Conservation (phyloP, 345 rosid species). For the Eucalyptus virginea region DNA sequence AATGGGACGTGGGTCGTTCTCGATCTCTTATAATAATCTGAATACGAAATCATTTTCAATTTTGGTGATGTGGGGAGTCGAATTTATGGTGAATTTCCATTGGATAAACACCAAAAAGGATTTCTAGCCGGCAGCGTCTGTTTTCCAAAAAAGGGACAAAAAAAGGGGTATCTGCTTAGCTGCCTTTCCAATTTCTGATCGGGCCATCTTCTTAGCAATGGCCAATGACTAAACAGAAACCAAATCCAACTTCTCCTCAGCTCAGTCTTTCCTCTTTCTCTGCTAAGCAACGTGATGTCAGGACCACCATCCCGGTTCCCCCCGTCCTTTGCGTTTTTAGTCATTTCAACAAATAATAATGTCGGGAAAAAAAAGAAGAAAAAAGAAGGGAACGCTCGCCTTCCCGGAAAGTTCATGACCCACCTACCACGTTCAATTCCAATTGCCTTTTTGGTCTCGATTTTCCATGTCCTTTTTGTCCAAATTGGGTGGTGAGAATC, state of each 20-base stretch:
- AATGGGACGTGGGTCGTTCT: neutral
- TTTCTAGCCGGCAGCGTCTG: neutral
- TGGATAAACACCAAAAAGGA: neutral
- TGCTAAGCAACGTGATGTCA: neutral
- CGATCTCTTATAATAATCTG: too few relatives aligned
- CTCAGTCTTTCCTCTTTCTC: neutral
- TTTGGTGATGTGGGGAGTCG: neutral
- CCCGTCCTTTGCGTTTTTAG: neutral
- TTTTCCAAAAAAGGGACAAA: neutral
- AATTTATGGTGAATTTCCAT: neutral
- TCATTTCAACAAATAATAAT: neutral
- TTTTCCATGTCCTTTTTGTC: neutral
- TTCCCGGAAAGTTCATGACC: neutral
- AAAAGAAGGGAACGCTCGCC: neutral
- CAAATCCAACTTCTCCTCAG: neutral
- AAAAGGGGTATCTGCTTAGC: neutral
- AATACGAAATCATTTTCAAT: neutral
- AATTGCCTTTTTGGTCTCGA: neutral
- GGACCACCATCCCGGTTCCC: neutral
- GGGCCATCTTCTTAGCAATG: neutral
- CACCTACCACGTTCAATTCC: neutral
- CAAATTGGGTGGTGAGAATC: neutral
- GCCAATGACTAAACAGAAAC: neutral
- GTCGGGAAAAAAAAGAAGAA: neutral
- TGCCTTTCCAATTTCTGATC: neutral